Evolutionary conservation across 768 basidiomycete species (phyloP), one percentile per base, ranked within the genome.

Genomic region (Kondoa subrosea): DNA sequence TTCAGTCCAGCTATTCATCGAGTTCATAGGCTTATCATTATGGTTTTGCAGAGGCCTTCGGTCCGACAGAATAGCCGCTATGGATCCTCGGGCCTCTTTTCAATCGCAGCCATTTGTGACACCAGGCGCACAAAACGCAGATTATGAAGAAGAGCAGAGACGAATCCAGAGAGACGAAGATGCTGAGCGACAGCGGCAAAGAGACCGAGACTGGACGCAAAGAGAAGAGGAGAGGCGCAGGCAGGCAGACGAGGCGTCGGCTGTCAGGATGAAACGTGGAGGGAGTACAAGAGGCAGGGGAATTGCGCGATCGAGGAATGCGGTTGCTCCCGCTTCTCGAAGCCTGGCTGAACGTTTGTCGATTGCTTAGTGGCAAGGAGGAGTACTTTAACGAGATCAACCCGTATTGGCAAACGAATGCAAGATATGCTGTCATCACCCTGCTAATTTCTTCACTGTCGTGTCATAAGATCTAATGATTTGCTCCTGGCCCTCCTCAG

Each of bases 401-500:
- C n/a, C n/a, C n/a, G n/a, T n/a, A n/a, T n/a, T n/a, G n/a, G n/a
- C n/a, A n/a, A n/a, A n/a, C n/a, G n/a, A n/a, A n/a, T n/a, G n/a
- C n/a, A n/a, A n/a, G n/a, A n/a, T n/a, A n/a, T n/a, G n/a, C n/a
- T n/a, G n/a, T n/a, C 16, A 17, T 16, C 26, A 68, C 27, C 69
- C 69, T 29, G 33, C 60, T 30, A 34, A 30, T 31, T 72, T 72
- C 32, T 75, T 72, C 30, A 76, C 65, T 64, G 77, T 78, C n/a
- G 79, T 80, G 64, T 80, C 79, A 72, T 80, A 80, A 12, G 77
- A 72, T 14, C 79, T 72, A 63, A 80, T 80, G 71, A 80, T 72
- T 33, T 76, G 71, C 67, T 73, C 74, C 50, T 75, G 74, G 4
- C 71, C 71, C n/a, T 73, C 73, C 40, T 75, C 74, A 4, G 74